Conservation (phyloP, 257 asterid species). For the Parsonsia alboflavescens region DNA sequence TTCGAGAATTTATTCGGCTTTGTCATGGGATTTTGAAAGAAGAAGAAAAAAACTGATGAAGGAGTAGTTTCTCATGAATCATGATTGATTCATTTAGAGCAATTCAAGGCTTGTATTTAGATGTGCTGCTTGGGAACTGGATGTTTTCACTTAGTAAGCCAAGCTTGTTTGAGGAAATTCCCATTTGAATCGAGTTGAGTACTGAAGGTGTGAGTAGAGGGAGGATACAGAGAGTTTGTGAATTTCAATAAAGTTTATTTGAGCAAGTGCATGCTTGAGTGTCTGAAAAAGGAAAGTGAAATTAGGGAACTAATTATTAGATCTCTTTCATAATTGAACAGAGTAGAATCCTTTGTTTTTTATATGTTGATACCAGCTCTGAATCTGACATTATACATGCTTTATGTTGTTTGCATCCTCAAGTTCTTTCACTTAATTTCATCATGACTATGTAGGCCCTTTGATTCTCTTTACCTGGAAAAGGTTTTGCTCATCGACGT, state of each 20-base stretch:
- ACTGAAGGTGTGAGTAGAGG: neutral
- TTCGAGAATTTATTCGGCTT: neutral
- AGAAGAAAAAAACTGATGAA: neutral
- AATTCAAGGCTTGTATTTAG: neutral
- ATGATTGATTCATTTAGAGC: neutral
- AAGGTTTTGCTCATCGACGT: neutral
- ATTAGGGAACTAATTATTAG: neutral
- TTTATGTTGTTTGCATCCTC: neutral
- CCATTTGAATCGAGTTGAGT: neutral
- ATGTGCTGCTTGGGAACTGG: neutral
- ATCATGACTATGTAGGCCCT: neutral
- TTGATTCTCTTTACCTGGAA: neutral
- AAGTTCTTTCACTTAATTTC: neutral
- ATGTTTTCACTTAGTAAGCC: neutral
- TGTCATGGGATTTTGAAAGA: neutral
- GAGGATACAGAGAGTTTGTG: neutral
- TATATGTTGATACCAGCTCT: neutral
- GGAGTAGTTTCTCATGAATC: neutral
- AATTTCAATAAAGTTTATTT: neutral
- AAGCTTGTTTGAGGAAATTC: neutral
- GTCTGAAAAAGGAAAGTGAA: neutral
- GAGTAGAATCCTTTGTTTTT: neutral
- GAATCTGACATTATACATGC: neutral
- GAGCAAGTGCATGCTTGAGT: neutral
- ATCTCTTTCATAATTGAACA: neutral